These are phyloP conservation scores for Nymphaea thermarum DNA, from an alignment of 164 flowering plant genomes.

Conservation along the genomic window DNA sequence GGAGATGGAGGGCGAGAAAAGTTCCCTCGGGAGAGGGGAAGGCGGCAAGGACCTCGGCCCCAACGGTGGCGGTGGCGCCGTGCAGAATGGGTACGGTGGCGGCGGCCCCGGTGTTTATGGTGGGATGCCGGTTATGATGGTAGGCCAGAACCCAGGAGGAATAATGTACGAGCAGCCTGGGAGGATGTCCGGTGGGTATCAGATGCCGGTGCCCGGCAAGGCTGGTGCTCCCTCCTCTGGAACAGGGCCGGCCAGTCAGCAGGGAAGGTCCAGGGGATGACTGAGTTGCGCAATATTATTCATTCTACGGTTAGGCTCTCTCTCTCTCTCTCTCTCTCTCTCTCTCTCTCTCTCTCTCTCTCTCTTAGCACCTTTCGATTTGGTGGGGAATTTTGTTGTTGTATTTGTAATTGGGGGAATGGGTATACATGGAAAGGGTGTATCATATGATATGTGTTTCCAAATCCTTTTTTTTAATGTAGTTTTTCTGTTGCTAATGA, in stretches of 20 bases:
- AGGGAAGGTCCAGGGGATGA: not conserved
- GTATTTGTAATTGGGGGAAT: not conserved
- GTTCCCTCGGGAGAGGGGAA: conserved; percentile 12
- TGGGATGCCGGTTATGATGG: conserved; percentile 3
- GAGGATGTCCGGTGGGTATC: not conserved
- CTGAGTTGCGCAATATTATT: too few species aligned
- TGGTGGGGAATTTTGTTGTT: not conserved
- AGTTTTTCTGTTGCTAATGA: not conserved
- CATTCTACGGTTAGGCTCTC: not conserved
- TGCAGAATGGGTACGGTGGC: conserved; percentile 9
- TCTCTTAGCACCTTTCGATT: not conserved
- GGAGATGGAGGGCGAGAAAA: conserved; percentile 44
- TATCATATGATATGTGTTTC: not conserved
- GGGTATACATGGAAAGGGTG: not conserved
- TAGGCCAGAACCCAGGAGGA: not conserved
- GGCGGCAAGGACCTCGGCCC: not conserved
- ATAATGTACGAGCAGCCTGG: not conserved
- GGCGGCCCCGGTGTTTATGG: not conserved
- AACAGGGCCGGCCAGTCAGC: not conserved
- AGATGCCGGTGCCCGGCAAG: not conserved
- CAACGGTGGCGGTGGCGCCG: conserved; percentile 2
- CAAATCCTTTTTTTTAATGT: not conserved
- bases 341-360: not conserved
- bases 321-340: not conserved
- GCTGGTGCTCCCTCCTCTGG: not conserved